Percentiles rank a stretch among this genome's conserved stretches.
Conservation (phyloP, 768 basidiomycete species). For the Termitomyces sp. region DNA sequence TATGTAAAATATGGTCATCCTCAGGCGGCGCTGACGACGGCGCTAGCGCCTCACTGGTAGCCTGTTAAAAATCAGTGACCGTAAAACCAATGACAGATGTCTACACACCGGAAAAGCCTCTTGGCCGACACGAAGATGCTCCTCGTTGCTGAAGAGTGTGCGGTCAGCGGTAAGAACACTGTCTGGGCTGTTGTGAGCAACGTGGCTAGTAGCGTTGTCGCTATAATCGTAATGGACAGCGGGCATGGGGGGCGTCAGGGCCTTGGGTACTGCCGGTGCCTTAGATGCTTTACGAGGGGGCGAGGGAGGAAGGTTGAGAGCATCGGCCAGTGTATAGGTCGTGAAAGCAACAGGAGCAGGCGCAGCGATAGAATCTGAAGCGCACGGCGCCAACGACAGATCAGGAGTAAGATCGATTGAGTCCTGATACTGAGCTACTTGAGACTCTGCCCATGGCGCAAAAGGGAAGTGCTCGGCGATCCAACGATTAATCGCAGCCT, state of each 20-base stretch:
- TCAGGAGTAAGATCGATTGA: background rate
- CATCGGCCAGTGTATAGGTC: background rate
- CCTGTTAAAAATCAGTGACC: background rate
- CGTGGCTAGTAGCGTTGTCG: background rate
- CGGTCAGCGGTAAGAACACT: background rate
- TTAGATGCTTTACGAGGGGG: background rate
- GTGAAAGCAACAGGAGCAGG: background rate
- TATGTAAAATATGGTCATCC: background rate
- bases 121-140: background rate
- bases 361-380: background rate
- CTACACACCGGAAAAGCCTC: background rate
- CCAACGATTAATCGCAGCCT: constrained; percentile 18
- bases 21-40: background rate
- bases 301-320: background rate
- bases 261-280: background rate
- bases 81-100: background rate
- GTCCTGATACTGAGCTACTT: background rate
- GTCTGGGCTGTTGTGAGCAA: background rate
- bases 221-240: background rate
- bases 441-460: background rate
- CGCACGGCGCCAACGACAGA: background rate
- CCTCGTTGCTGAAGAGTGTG: background rate
- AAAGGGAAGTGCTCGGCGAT: background rate
- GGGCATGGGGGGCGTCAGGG: background rate
- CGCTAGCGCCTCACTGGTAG: no score